These are phyloP conservation scores for Penstemon barbatus DNA, from an alignment of 257 asterid species.

Conservation along the genomic window DNA sequence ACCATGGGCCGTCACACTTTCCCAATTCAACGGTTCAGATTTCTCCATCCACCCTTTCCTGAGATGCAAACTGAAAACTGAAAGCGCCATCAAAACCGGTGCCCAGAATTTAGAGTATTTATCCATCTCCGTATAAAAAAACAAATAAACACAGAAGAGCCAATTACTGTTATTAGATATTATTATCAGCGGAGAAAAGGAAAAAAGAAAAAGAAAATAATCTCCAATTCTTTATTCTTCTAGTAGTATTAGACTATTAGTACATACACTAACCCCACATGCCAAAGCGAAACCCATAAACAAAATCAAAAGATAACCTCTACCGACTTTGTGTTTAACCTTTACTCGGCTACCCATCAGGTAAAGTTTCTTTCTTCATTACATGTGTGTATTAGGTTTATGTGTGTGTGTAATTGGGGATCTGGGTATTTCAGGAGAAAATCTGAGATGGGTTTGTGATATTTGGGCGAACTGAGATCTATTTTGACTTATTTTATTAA, in stretches of 20 bases:
- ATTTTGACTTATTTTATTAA: conserved; percentile 14
- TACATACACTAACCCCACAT: background rate
- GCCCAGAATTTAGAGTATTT: background rate
- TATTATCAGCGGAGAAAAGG: background rate
- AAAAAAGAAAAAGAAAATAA: conserved; percentile 6
- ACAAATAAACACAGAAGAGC: too few species aligned
- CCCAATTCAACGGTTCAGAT: conserved; percentile 27
- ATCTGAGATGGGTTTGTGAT: conserved; percentile 19
- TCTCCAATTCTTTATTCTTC: conserved; percentile 16
- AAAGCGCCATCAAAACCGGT: background rate
- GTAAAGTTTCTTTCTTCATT: conserved; percentile 13
- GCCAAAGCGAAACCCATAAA: conserved; percentile 14
- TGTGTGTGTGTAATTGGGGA: conserved; percentile 26
- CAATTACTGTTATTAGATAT: background rate
- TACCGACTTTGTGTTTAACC: background rate
- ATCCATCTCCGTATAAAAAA: too few species aligned
- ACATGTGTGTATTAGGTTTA: background rate
- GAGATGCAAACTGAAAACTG: background rate
- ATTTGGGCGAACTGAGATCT: conserved; percentile 31
- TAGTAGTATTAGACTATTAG: conserved; percentile 6
- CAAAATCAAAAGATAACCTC: conserved; percentile 2
- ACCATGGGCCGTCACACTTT: conserved; percentile 11
- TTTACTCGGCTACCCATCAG: conserved; percentile 16
- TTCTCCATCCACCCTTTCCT: background rate
- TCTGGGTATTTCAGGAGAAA: conserved; percentile 28